Evolutionary conservation across 108 stramenopile genomes (phyloP), one percentile per base, ranked within the genome.

Genomic region (Skeletonema grethae): DNA sequence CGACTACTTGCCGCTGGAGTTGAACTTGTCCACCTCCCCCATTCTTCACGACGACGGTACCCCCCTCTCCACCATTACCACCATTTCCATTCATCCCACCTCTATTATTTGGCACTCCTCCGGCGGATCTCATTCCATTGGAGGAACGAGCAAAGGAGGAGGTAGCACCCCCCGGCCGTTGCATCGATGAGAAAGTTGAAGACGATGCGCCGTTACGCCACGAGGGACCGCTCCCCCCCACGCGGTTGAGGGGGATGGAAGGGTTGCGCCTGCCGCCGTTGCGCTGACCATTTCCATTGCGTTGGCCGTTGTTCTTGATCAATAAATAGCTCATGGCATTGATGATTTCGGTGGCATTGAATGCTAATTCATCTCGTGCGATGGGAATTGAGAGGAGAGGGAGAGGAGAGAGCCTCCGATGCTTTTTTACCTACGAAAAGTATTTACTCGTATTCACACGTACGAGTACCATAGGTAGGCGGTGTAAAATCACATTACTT

Each of bases 1-100:
- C 24, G 24, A 30, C 43, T 25, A 59, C 61, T 65, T 34, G 59
- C 34, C 72, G 61, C 65, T 72, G 76, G 15, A 82, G 30, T 48
- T 82, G 81, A 41, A 82, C 53, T 56, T 82, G 81, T 15, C 81
- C 81, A 20, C 71, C 81, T 28, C 65, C 75, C 32, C 31, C 70
- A 38, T 57, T 66, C 30, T 57, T 66, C 30, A 72, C 61, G 41
- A 72, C 61, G 41, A 72, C 62, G 24, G 29, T 71, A 45, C 35
- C 24, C 25, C 35, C 24, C 39, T 30, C 39, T n/a, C 24, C 38
- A 16, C 53, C 22, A 43, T 9, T 16, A 10, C 38, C 29, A 11
- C 13, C 29, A 32, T 41, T 74, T 34, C 18, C 28, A 43, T n/a
- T 43, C 41, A 43, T 43, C 15, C 41, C 41, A 43, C 15, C 41